Percentiles rank a stretch among this genome's conserved stretches.
Conservation (phyloP, 352 stramenopile species). For the Globisporangium cystogenes region DNA sequence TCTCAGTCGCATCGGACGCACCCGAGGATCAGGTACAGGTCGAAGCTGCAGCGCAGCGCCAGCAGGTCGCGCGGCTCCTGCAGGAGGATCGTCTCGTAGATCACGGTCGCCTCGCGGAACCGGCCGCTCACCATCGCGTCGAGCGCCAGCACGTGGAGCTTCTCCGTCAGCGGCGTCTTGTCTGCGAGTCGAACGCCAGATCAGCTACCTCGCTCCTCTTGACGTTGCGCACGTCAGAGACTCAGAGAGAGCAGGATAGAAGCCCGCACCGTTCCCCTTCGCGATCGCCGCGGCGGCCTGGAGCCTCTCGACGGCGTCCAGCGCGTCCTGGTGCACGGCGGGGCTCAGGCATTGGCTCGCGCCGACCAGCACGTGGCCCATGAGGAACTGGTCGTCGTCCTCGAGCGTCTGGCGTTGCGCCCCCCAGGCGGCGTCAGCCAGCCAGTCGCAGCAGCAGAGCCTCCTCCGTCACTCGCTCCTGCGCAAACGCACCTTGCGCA, state of each 20-base stretch:
- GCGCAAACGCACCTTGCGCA: slow-evolving; percentile 34
- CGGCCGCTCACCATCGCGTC: slow-evolving; percentile 66
- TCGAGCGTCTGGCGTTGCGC: slow-evolving; percentile 26
- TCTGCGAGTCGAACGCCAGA: no score
- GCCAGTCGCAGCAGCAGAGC: not conserved
- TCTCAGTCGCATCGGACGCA: slow-evolving; percentile 13
- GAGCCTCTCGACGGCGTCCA: slow-evolving; percentile 39
- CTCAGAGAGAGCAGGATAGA: not conserved
- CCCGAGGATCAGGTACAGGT: slow-evolving; percentile 78
- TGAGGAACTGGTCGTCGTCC: slow-evolving; percentile 61
- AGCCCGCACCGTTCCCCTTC: slow-evolving; percentile 24
- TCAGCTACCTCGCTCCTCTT: not conserved
- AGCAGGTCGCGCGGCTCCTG: slow-evolving; percentile 64
- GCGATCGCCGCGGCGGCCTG: slow-evolving; percentile 27
- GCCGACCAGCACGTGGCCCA: slow-evolving; percentile 80
- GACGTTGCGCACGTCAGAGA: not conserved
- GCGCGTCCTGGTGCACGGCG: slow-evolving; percentile 54
- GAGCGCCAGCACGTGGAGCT: slow-evolving; percentile 68
- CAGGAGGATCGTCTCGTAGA: slow-evolving; percentile 81
- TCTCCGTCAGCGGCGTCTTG: slow-evolving; percentile 37
- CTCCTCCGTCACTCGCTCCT: no score
- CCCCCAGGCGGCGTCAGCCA: not conserved
- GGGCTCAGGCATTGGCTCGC: slow-evolving; percentile 65
- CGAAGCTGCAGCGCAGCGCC: slow-evolving; percentile 69
- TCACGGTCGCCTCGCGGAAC: slow-evolving; percentile 49